Base-by-base conservation (phyloP, 73 alveolate genomes). In the Stentor coeruleus region DNA sequence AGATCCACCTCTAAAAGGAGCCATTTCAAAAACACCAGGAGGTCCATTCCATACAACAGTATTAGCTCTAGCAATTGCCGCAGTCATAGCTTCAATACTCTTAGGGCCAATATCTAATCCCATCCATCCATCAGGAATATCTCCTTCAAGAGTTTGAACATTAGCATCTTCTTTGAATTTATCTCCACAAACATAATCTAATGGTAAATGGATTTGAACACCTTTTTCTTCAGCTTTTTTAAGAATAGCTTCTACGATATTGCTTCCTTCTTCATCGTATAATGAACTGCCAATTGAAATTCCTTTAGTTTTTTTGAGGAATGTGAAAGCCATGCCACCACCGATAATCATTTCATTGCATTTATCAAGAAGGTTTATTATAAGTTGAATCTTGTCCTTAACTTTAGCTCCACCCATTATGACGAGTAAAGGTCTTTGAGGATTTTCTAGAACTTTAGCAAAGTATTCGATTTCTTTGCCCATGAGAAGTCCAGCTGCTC, bases 281-380 rank as follows among this genome's bases (percentile, higher is more conserved):
- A 96, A 91, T 42, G 99, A 96, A 59, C 87, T 83, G 66, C 99
- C 99, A 60, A 96, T 94, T 39, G 58, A 41, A 49, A 91, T 85
- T 82, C 85, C 83, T 74, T 96, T 82, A 80, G 39, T 33, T 59
- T 74, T 92, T 90, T 96, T 96, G 86, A 89, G 76, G 93, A 96
- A 96, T 39, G 99, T 96, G 97, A 91, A 96, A 58, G 99, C 99
- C 99, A 96, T 96, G 81, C 99, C 99, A 49, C 99, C 99, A 33
- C 99, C 99, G 60, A 96, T 93, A 77, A 96, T 91, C 98, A 96
- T 93, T 84, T 91, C 98, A 86, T 96, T 98, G 39, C 80, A 97
- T 82, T 85, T 66, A 39, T 94, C 97, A 26, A 94, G 84, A 89
- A 96, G 59, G 82, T 89, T 90, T 84, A 81, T 88, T 60, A 96